Evolutionary conservation across 2,329 filamentous ascomycete species (phyloP).

Genomic region (Claviceps pusilla): DNA sequence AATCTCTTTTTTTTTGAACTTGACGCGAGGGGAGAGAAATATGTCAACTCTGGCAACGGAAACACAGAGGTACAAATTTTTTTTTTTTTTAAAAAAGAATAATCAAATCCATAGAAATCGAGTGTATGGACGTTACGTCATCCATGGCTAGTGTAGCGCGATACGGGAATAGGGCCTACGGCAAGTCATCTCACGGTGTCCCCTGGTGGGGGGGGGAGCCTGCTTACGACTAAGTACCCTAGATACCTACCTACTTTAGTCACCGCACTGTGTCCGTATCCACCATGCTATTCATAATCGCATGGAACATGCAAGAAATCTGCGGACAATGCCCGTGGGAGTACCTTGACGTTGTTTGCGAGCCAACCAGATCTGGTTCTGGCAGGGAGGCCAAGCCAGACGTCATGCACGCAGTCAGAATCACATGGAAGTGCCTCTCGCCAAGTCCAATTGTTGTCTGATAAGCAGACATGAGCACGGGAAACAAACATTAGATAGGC

Average conservation of each 20-base stretch:
- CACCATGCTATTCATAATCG: neutral
- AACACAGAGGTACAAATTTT: too few species aligned
- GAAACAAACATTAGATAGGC: too few species aligned
- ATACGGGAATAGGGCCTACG: neutral
- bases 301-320: neutral
- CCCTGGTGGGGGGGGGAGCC: neutral
- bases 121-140: slow-evolving; percentile 2
- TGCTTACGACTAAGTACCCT: too few species aligned
- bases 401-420: neutral
- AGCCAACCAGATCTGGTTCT: too few species aligned
- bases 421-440: neutral
- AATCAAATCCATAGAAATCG: neutral
- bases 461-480: neutral
- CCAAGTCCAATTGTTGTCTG: neutral
- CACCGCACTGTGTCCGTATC: neutral
- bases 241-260: too few species aligned
- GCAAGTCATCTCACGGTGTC: neutral
- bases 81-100: neutral
- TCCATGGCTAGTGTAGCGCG: slow-evolving; percentile 2
- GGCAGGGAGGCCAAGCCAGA: neutral
- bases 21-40: neutral
- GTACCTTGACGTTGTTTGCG: neutral
- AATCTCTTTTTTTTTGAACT: neutral
- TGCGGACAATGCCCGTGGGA: neutral
- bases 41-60: neutral